Evolutionary conservation across 2,329 filamentous ascomycete species (phyloP).

Genomic region (Hypoxylon sp.): DNA sequence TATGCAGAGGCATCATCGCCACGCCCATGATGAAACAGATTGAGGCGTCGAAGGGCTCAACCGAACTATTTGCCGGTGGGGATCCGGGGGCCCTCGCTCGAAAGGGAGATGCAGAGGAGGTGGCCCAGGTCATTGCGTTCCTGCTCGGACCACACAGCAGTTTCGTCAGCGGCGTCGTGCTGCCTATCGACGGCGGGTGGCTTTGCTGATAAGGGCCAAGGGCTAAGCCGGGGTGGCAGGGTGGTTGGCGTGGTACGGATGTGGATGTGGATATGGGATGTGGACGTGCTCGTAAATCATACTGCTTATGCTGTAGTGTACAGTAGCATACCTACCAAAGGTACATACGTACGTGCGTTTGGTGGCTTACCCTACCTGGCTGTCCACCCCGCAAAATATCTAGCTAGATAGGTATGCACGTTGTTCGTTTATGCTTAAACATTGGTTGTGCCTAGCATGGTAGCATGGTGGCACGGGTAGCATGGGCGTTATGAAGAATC

Average conservation of each 20-base stretch:
- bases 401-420: neutral
- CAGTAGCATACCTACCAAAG: too few species aligned
- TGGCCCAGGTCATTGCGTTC: conserved; percentile 20
- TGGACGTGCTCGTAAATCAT: neutral
- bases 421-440: conserved; percentile 12
- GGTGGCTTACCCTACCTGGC: too few species aligned
- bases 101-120: conserved; percentile 23
- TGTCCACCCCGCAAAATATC: neutral
- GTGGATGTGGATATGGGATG: neutral
- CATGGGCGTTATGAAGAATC: neutral
- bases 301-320: neutral
- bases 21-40: conserved; percentile 5
- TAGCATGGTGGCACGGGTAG: too few species aligned
- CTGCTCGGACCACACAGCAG: conserved; percentile 22
- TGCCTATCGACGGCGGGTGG: conserved; percentile 21
- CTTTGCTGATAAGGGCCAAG: neutral
- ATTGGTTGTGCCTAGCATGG: neutral
- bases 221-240: too few species aligned
- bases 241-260: neutral
- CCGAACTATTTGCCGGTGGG: conserved; percentile 12
- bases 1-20: neutral
- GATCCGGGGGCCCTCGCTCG: conserved; percentile 21
- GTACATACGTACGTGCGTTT: too few species aligned
- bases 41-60: conserved; percentile 1
- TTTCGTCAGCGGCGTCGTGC: conserved; percentile 17